Evolutionary conservation across 2,329 filamentous ascomycete genomes (phyloP), one percentile per base, ranked within the genome.

Genomic region (Zalaria sp.): DNA sequence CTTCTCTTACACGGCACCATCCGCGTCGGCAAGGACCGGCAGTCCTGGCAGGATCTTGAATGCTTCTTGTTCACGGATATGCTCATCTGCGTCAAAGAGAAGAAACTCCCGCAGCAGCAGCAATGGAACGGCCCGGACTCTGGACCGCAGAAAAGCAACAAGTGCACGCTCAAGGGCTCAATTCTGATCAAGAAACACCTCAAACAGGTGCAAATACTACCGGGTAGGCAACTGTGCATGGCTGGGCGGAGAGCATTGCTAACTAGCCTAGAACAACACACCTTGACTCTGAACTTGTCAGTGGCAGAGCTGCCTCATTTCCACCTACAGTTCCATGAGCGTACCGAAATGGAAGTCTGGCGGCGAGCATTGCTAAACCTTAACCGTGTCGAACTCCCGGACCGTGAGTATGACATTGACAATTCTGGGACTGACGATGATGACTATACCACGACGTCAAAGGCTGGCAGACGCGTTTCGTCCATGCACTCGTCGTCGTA

Each of bases 11-110:
- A 94, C 54, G 89, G 87, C 27, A 88, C 82, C 2, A 77, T 98
- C 43, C 80, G 85, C 41, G 91, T 98, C 25, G 91, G 91, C 52
- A 98, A 98, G 63, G 91, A 98, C 61, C 87, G 87, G 51, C 73
- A 89, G 49, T 88, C 88, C 5, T 98, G 91, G 91, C 91, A 98
- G 66, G 91, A 96, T 59, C 66, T 98, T 42, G 88, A 98, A 60
- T 98, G 91, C 61, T 98, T 86, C 59, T 73, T 98, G 27, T 98
- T 98, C 57, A 85, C 83, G 4, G 91, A 98, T 65, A 98, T 98
- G 91, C 81, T 98, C 53, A 98, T 98, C 49, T 98, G 91, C 57
- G 87, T 98, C 46, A 98, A 96, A 64, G 91, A 96, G 64, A 96
- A 95, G 73, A 94, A 88, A 65, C 62, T 71, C 5, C 59, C 68